These are phyloP conservation scores for Kokia cookei DNA, from an alignment of 441 rosid species.

Conservation along the genomic window DNA sequence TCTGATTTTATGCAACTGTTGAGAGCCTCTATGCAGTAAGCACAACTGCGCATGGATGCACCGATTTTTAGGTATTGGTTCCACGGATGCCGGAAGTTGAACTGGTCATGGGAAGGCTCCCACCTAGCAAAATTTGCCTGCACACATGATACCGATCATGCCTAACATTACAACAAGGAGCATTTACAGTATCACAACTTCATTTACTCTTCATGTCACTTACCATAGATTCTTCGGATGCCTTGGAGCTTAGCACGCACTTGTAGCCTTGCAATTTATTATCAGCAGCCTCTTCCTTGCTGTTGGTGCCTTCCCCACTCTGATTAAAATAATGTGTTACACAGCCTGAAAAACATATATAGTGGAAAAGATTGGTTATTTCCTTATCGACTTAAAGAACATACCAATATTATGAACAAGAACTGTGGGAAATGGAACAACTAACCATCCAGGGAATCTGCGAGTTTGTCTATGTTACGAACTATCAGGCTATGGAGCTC, in stretches of 20 bases:
- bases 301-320: not conserved
- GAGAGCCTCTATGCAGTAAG: constrained; percentile 52
- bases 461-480: constrained; percentile 47
- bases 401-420: not conserved
- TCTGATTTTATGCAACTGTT: constrained; percentile 30
- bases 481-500: constrained; percentile 49
- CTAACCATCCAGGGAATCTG: constrained; percentile 47
- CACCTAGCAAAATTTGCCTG: constrained; percentile 59
- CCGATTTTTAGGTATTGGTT: constrained; percentile 55
- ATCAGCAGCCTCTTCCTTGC: constrained; percentile 21
- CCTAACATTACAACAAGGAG: not conserved
- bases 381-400: not conserved
- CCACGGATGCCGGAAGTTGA: constrained; percentile 62
- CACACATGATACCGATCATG: not conserved
- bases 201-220: not conserved
- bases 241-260: constrained; percentile 56
- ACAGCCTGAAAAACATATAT: constrained; percentile 27
- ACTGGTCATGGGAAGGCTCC: constrained; percentile 66
- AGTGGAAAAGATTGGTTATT: not conserved
- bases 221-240: constrained; percentile 58
- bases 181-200: not conserved
- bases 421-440: not conserved
- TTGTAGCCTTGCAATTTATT: constrained; percentile 32
- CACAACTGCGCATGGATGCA: constrained; percentile 43
- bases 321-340: constrained; percentile 37